These are phyloP conservation scores for Atalantia buxifolia DNA, from an alignment of 345 rosid genomes.

Conservation along the genomic window DNA sequence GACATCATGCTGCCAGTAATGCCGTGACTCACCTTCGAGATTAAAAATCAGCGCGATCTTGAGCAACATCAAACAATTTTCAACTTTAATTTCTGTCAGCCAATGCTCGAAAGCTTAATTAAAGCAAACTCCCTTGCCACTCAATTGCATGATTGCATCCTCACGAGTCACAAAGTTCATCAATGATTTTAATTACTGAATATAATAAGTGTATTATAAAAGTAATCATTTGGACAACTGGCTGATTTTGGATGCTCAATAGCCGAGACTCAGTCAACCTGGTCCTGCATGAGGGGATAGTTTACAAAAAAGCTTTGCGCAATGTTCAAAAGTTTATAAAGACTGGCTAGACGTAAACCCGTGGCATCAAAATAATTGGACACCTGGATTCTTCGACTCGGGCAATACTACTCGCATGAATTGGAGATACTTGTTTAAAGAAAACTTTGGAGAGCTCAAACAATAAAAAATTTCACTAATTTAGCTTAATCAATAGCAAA, in stretches of 20 bases:
- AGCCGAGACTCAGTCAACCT: constrained; percentile 7
- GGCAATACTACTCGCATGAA: neutral
- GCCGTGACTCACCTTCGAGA: neutral
- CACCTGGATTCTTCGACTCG: neutral
- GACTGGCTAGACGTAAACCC: constrained; percentile 1
- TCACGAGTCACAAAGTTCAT: neutral
- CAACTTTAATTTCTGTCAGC: neutral
- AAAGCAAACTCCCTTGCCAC: neutral
- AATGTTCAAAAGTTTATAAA: constrained; percentile 3
- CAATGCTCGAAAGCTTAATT: neutral
- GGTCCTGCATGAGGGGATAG: constrained; percentile 12
- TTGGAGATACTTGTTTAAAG: neutral
- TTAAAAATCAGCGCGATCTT: neutral
- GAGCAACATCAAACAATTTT: neutral
- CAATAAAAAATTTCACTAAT: neutral
- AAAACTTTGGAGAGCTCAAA: neutral
- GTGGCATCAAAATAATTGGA: neutral
- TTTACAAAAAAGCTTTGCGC: constrained; percentile 6
- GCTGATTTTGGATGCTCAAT: neutral
- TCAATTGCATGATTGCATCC: neutral
- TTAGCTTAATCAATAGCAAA: too few species aligned
- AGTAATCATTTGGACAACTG: neutral
- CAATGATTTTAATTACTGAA: neutral
- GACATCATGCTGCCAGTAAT: neutral
- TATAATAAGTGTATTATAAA: neutral